Percentiles rank a stretch among this genome's conserved stretches.
Conservation (phyloP, 129 eudicot genomes). For the Helichrysum umbraculigerum region DNA sequence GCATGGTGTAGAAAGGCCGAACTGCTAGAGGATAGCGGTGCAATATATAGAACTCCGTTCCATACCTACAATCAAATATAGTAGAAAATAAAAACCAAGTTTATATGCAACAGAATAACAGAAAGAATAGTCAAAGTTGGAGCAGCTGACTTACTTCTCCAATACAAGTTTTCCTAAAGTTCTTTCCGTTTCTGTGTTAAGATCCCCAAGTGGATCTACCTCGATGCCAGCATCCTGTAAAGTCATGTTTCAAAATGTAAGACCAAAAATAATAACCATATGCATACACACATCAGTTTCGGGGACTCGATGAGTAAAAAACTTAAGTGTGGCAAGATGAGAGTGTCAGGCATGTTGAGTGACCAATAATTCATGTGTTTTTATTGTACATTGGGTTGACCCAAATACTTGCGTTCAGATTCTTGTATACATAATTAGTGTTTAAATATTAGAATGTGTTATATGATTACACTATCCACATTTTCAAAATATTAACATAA, state of each 20-base stretch:
- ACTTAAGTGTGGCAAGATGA: background rate
- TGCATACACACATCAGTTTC: background rate
- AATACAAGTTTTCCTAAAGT: conserved; percentile 75
- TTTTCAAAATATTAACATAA: too few relatives aligned
- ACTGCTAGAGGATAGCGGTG: conserved; percentile 84
- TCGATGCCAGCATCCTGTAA: conserved; percentile 89
- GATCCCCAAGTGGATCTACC: conserved; percentile 88
- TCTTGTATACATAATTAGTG: too few relatives aligned
- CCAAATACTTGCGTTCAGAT: background rate
- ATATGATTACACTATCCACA: too few relatives aligned
- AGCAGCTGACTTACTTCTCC: conserved; percentile 50
- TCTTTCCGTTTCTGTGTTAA: conserved; percentile 85
- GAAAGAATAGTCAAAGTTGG: background rate
- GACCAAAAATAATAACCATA: background rate
- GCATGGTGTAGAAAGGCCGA: conserved; percentile 97
- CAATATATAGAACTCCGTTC: conserved; percentile 84
- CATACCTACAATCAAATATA: conserved; percentile 49
- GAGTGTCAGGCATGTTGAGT: background rate
- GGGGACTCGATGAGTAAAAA: background rate
- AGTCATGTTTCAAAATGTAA: conserved; percentile 13
- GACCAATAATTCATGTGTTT: background rate
- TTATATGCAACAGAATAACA: conserved; percentile 3
- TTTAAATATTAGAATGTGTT: too few relatives aligned
- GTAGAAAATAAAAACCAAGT: background rate
- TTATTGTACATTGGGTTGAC: background rate